Conservation (phyloP, 805 yeast species). For the Ogataea naganishii region DNA sequence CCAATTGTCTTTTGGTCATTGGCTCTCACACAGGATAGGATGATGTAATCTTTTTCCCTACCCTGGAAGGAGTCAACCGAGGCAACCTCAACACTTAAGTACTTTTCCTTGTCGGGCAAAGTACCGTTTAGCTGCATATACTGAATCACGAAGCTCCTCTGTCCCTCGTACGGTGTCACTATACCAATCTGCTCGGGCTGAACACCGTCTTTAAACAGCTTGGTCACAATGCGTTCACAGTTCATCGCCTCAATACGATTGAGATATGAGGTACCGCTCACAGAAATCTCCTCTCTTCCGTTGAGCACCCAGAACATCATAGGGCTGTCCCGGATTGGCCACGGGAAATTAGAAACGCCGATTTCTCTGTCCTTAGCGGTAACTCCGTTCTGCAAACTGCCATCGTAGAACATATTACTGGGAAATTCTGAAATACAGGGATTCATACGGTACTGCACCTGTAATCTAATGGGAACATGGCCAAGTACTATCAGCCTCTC, state of each 20-base stretch:
- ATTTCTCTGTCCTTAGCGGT: conserved; percentile 62
- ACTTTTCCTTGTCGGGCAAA: conserved; percentile 48
- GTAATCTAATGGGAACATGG: conserved; percentile 75
- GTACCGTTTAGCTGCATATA: conserved; percentile 70
- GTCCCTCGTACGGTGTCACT: conserved; percentile 93
- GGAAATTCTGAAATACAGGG: conserved; percentile 84
- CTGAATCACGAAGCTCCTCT: conserved; percentile 71
- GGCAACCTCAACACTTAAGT: conserved; percentile 74
- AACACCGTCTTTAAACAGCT: conserved; percentile 69
- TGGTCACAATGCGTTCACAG: conserved; percentile 69
- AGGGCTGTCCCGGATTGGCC: conserved; percentile 82
- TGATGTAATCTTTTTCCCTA: conserved; percentile 74
- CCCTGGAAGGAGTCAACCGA: conserved; percentile 92
- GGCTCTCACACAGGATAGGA: conserved; percentile 72
- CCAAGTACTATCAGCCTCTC: conserved; percentile 80
- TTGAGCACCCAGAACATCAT: conserved; percentile 93
- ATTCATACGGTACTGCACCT: conserved; percentile 93
- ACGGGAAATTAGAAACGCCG: conserved; percentile 60
- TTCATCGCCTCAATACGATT: conserved; percentile 88
- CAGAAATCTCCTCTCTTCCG: conserved; percentile 83
- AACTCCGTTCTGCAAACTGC: conserved; percentile 86
- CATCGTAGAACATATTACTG: conserved; percentile 88
- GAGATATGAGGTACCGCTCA: conserved; percentile 71
- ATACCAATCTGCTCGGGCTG: conserved; percentile 80
- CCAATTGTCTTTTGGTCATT: conserved; percentile 49